A percentile compares a stretch with the other conserved stretches of the same genome.
Evolutionary conservation across 768 basidiomycete genomes (phyloP).

Genomic region (Pisolithus orientalis): DNA sequence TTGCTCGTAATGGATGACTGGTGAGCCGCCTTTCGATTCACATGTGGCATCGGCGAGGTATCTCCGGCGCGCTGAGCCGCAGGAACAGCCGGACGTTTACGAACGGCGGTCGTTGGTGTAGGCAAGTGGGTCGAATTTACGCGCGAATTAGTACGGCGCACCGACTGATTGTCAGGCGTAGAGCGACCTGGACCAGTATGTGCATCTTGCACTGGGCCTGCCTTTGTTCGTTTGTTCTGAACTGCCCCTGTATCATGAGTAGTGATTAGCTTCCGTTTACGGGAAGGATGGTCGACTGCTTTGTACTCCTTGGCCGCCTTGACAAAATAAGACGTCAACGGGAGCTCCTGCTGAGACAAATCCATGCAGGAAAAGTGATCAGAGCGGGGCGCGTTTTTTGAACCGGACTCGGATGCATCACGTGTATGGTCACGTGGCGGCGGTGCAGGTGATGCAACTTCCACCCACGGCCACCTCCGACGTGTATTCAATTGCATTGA

Average conservation of each 20-base stretch:
- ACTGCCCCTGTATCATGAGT: conserved; percentile 1
- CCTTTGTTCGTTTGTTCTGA: conserved; percentile 16
- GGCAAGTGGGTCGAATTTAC: conserved; percentile 8
- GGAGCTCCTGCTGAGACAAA: conserved; percentile 28
- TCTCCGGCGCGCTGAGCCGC: neutral
- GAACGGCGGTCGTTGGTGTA: conserved; percentile 15
- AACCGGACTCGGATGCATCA: no score
- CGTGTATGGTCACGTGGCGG: no score
- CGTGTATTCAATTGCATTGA: no score
- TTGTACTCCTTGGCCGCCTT: conserved; percentile 9
- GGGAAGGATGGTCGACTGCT: neutral
- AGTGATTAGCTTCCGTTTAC: conserved; percentile 1
- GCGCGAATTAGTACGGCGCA: neutral
- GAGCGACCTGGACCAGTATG: neutral
- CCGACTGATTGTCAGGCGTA: neutral
- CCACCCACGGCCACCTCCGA: neutral
- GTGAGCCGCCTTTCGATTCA: neutral
- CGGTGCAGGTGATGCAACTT: neutral
- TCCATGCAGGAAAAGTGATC: conserved; percentile 14
- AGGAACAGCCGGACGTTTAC: conserved; percentile 7
- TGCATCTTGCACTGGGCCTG: neutral
- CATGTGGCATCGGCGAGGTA: neutral
- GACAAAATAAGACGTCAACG: conserved; percentile 23
- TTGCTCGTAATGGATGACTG: neutral
- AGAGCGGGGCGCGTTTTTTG: no score